Evolutionary conservation across 768 basidiomycete species (phyloP).

Genomic region (Termitomyces titanicus): DNA sequence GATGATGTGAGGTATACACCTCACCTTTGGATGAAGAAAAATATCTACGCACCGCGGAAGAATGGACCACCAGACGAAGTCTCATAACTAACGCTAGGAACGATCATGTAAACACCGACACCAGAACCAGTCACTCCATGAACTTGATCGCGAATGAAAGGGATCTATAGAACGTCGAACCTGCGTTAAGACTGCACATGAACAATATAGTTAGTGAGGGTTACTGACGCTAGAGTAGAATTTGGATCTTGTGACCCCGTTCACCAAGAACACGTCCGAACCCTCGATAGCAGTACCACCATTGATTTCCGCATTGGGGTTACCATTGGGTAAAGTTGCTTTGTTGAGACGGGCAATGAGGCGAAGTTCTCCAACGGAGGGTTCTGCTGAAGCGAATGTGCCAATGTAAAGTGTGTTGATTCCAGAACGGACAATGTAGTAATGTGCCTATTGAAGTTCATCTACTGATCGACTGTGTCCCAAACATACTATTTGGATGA

Average conservation of each 20-base stretch:
- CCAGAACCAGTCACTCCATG: conserved; percentile 45
- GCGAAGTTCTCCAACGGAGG: conserved; percentile 43
- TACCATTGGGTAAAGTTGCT: conserved; percentile 36
- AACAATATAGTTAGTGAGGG: not conserved
- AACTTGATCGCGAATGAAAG: conserved; percentile 48
- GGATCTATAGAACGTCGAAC: conserved; percentile 25
- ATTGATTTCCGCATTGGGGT: conserved; percentile 33
- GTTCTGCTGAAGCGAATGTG: conserved; percentile 43
- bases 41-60: conserved; percentile 34
- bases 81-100: conserved; percentile 43
- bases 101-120: conserved; percentile 42
- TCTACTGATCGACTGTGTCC: not conserved
- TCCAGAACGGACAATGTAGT: conserved; percentile 41
- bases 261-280: conserved; percentile 39
- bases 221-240: conserved; percentile 41
- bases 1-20: not conserved
- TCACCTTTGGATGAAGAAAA: not conserved
- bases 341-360: conserved; percentile 45
- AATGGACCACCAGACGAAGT: conserved; percentile 46
- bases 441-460: conserved; percentile 33
- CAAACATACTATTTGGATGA: not conserved
- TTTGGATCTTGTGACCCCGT: conserved; percentile 46
- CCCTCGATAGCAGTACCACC: conserved; percentile 44
- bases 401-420: conserved; percentile 44
- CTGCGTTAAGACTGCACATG: not conserved